Percentiles rank a stretch among this genome's conserved stretches.
Conservation (phyloP, 371 early-diverging fungal genomes). For the Syncephalastrum sp. region DNA sequence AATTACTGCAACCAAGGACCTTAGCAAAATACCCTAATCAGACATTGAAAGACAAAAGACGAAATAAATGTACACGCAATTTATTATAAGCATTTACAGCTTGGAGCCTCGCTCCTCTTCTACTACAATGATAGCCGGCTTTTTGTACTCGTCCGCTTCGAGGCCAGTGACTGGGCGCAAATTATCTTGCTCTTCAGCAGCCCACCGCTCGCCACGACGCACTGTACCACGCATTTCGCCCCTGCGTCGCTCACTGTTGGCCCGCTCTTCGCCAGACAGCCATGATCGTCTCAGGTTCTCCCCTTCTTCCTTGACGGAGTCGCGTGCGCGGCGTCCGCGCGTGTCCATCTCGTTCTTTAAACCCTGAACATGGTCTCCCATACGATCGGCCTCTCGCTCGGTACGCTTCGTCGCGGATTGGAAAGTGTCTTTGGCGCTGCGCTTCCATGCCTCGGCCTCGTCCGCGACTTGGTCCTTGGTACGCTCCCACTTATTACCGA, state of each 20-base stretch:
- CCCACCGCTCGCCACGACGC: constrained; percentile 27
- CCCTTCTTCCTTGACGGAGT: constrained; percentile 17
- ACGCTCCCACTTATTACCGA: constrained; percentile 9
- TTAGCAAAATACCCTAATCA: too few species aligned
- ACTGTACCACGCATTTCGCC: constrained; percentile 9
- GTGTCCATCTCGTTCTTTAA: constrained; percentile 12
- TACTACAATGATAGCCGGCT: too few species aligned
- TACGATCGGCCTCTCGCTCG: constrained; percentile 6
- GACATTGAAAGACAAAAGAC: too few species aligned
- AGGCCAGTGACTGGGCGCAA: constrained; percentile 11
- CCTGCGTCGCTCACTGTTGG: not conserved
- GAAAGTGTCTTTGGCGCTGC: not conserved
- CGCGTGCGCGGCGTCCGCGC: constrained; percentile 3
- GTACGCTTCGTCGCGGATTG: not conserved
- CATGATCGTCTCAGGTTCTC: constrained; percentile 5
- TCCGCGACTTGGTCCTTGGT: constrained; percentile 9
- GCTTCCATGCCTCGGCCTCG: not conserved
- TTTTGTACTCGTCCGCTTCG: too few species aligned
- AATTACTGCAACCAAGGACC: too few species aligned
- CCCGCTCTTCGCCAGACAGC: constrained; percentile 1
- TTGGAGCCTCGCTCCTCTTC: too few species aligned
- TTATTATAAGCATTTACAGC: too few species aligned
- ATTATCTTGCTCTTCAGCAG: constrained; percentile 29
- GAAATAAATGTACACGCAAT: too few species aligned
- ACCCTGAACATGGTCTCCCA: constrained; percentile 10